Evolutionary conservation across 108 stramenopile species (phyloP).

Genomic region (Craspedostauros australis): DNA sequence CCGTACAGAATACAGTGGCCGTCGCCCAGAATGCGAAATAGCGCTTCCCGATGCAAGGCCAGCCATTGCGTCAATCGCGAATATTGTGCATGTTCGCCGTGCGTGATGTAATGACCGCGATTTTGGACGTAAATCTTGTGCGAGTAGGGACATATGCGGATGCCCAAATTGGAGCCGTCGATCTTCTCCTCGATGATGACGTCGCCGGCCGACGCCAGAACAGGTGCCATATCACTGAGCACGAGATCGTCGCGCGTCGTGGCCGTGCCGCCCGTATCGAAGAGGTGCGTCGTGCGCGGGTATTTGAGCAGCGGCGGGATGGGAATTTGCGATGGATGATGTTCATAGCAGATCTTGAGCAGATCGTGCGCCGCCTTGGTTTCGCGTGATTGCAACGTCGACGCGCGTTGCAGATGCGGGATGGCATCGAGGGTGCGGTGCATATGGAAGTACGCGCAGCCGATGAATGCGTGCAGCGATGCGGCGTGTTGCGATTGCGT

Average conservation of each 20-base stretch:
- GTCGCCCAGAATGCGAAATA: slow-evolving; percentile 12
- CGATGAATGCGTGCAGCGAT: too few species aligned
- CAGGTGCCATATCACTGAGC: neutral
- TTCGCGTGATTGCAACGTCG: too few species aligned
- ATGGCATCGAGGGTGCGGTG: too few species aligned
- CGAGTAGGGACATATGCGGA: slow-evolving; percentile 10
- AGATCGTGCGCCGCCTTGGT: neutral
- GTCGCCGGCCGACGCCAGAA: neutral
- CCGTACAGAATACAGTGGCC: slow-evolving; percentile 22
- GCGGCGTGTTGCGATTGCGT: too few species aligned
- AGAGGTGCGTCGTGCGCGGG: slow-evolving; percentile 20
- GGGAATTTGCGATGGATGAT: neutral
- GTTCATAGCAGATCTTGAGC: neutral
- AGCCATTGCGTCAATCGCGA: slow-evolving; percentile 15
- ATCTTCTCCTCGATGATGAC: slow-evolving; percentile 46
- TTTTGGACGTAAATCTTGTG: slow-evolving; percentile 31
- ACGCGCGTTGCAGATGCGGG: too few species aligned
- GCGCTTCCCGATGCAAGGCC: slow-evolving; percentile 8
- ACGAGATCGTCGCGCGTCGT: slow-evolving; percentile 19
- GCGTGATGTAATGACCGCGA: slow-evolving; percentile 31
- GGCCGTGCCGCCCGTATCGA: slow-evolving; percentile 24
- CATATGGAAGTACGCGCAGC: too few species aligned
- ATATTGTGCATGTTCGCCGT: slow-evolving; percentile 29
- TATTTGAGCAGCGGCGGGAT: slow-evolving; percentile 10
- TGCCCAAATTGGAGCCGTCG: slow-evolving; percentile 51